These are phyloP conservation scores for Xylaria venustula DNA, from an alignment of 495 filamentous ascomycete genomes.

Conservation along the genomic window DNA sequence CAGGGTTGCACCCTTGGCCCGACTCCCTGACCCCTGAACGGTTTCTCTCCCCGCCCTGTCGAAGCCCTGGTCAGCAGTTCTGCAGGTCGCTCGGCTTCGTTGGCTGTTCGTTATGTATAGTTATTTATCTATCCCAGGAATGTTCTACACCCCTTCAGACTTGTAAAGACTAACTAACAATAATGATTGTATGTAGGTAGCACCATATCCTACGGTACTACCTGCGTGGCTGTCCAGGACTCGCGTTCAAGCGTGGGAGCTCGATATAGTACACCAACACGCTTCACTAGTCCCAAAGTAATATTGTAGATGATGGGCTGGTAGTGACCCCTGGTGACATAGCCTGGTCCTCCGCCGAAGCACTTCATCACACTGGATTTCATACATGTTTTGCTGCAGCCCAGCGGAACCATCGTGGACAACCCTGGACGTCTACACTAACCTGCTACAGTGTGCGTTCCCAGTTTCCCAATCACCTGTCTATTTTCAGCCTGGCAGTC, in stretches of 20 bases:
- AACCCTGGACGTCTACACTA: constrained; percentile 1
- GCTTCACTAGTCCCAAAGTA: not conserved
- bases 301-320: not conserved
- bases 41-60: not conserved
- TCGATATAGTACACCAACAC: not conserved
- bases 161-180: no score
- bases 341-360: not conserved
- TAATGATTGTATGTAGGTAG: no score
- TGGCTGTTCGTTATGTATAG: not conserved
- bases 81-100: not conserved
- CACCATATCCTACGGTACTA: no score
- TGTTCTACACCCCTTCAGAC: no score
- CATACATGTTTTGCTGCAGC: constrained; percentile 18
- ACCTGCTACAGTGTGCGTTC: not conserved
- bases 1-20: constrained; percentile 6
- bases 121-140: not conserved
- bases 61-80: not conserved
- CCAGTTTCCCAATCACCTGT: not conserved
- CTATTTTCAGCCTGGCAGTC: not conserved
- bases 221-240: not conserved
- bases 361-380: constrained; percentile 11
- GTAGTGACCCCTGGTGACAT: not conserved
- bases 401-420: constrained; percentile 9
- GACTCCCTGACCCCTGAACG: constrained; percentile 6
- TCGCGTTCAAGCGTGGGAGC: not conserved